Percentiles rank a stretch among this genome's conserved stretches.
Evolutionary conservation across 202 grass and related monocot species (phyloP).

Genomic region (Dendrocalamus latiflorus): DNA sequence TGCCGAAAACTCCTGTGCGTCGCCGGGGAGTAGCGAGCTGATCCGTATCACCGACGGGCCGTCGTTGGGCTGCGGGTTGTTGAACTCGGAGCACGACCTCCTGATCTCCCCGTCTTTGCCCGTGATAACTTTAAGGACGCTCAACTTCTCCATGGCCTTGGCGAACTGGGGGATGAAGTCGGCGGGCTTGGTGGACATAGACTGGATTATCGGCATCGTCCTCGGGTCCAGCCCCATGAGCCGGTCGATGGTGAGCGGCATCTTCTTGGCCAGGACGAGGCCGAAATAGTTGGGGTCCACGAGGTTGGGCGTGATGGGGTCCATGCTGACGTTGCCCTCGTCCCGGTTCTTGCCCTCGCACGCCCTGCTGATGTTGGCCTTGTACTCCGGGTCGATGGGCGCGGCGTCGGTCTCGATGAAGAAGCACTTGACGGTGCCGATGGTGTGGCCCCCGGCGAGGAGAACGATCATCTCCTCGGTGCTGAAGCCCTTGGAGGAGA

Average conservation of each 20-base stretch:
- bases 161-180: conserved; percentile 36
- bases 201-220: conserved; percentile 31
- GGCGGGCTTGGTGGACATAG: conserved; percentile 6
- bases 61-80: conserved; percentile 5
- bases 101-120: conserved; percentile 57
- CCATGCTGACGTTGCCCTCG: conserved; percentile 17
- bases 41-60: conserved; percentile 27
- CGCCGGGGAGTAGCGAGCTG: conserved; percentile 24
- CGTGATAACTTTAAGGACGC: conserved; percentile 39
- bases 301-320: conserved; percentile 12
- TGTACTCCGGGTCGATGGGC: conserved; percentile 32
- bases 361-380: conserved; percentile 7
- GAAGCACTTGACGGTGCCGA: conserved; percentile 59
- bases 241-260: conserved; percentile 57
- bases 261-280: conserved; percentile 34
- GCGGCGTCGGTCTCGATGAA: too few relatives aligned
- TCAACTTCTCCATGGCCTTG: conserved; percentile 58
- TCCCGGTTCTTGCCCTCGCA: conserved; percentile 27
- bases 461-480: conserved; percentile 49
- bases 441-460: conserved; percentile 61
- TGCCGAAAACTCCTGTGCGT: not conserved
- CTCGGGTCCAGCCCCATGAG: conserved; percentile 2
- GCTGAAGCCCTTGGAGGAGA: conserved; percentile 36
- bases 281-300: conserved; percentile 49
- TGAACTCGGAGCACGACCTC: conserved; percentile 47